Base-by-base conservation (phyloP, 2,329 filamentous ascomycete genomes). In the Sclerotinia subarctica region DNA sequence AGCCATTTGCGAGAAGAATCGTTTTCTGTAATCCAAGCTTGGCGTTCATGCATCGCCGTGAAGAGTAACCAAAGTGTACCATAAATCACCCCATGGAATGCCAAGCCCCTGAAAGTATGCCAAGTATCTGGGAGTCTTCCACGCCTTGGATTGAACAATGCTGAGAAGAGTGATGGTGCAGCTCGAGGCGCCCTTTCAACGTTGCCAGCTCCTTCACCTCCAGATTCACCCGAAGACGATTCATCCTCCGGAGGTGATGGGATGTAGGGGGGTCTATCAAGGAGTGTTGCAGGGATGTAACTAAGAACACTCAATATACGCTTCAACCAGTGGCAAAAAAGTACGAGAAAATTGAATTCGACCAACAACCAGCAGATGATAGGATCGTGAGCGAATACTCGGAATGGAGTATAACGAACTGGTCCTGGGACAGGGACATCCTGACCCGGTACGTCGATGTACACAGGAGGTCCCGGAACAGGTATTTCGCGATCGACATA, bases 291-390 rank as follows among this genome's bases (percentile, higher is more conserved):
- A 59, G 24, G 5, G 32, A 44, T 8, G 24, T 53, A 47, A 49
- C 38, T 58, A 15, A 19, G 8, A 19, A 59, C 5, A 4, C 21
- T 15, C n/a, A 53, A 59, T 10, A 42, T 7, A 47, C 6, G n/a
- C 8, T 44, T 21, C 17, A n/a, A 5, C 66, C 60, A 68, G 19
- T 65, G 60, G 24, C 47, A 19, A 26, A 54, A 62, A 2, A 67
- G 58, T 3, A 63, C 2, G 46, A 67, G 47, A 26, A 63, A 63
- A 47, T 67, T 67, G 35, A 51, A 63, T 62, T 67, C 63, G 60
- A 72, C 58, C 44, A 72, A 35, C 32, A 68, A 65, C 57, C 59
- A 58, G 35, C 67, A 60, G 15, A 54, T 15, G 15, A 67, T 13
- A 11, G 65, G 65, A 64, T 67, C 42, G 38, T 67, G 65, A 53